Base-by-base conservation (phyloP, 164 flowering plant genomes). In the Annona squamosa region DNA sequence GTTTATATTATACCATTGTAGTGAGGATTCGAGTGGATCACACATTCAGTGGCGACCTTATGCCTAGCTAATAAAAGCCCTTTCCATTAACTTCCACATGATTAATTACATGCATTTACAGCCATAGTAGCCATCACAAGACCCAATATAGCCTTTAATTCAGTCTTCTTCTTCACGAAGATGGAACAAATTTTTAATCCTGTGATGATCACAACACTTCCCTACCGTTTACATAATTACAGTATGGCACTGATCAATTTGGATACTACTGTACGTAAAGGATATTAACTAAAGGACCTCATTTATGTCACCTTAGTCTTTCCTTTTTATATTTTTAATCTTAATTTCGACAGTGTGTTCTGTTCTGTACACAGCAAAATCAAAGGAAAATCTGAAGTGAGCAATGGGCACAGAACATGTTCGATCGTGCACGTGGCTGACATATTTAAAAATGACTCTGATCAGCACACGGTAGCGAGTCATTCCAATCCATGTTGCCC, bases 401-500 rank as follows among this genome's bases (percentile, higher is more conserved):
- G 59, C 59, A 10, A 52, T 52, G 59, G 52, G 17, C 59, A 52
- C 9, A 6, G 59, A 16, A 52, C 9, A 52, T 16, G 59, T 52
- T 52, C 13, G 13, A 52, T 52, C 2, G 13, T 52, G 13, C 13
- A 52, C 59, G 9, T 7, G 59, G 59, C 59, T 52, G 13, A 26
- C 37, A 26, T 26, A 26, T 26, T 52, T 52, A 52, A 52, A 52
- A 10, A 16, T 10, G 59, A 5, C 59, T 16, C 71, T 43, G 52
- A 9, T 26, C 46, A 41, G 70, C 57, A 17, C 69, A 63, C 42
- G 68, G 69, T 77, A 79, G 71, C 71, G 75, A 69, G 43, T 78
- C 79, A 3, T 73, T 75, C 76, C 77, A 71, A 56, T 79, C 81
- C 66, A 82, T 63, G 9, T 10, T 10, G 13, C 17, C 46, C 71